Base-by-base conservation (phyloP, 495 filamentous ascomycete species). In the Usnea hakonensis region DNA sequence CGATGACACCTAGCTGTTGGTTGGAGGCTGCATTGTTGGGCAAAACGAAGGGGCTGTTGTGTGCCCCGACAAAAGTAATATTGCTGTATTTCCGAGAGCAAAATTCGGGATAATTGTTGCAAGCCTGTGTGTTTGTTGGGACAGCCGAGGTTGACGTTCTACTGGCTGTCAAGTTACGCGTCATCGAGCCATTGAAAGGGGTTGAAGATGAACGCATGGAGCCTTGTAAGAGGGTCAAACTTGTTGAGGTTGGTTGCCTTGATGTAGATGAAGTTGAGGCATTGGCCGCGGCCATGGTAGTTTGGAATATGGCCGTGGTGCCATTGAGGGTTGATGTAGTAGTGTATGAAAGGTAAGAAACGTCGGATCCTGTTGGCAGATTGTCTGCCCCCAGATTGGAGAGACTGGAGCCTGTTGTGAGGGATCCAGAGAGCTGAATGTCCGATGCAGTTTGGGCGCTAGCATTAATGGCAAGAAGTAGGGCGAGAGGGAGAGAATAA, bases 51-150 rank as follows among this genome's bases (percentile, higher is more conserved):
- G 91, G 89, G 37, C 87, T 91, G 76, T 96, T 96, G 75, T 97
- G 87, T 17, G 89, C 87, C 26, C 87, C 89, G 5, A 97, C 85
- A 69, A 90, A 79, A 59, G 91, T 94, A 71, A 97, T 89, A 72
- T 96, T 94, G 75, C 88, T 88, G 70, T 93, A 97, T 60, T 83
- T 84, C 53, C 91, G 81, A 10, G 70, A 72, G 74, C 93, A 97
- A 68, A 95, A 85, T 69, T 95, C 90, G n/a, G 84, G 74, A 67
- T 93, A 89, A 71, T 83, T 81, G 72, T 97, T 97, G 79, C 93
- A 97, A 5, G 90, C 85, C 60, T 81, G 83, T 1, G 85, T 89
- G 68, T 90, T 90, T 21, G 73, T 68, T 0, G 82, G 74, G 10
- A 75, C 67, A 4, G 79, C 54, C 0, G 79, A 71, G 8, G 71